Percentiles rank a stretch among this genome's conserved stretches.
Evolutionary conservation across 1,139 yeast genomes (phyloP).

Genomic region (Arxiozyma telluris): DNA sequence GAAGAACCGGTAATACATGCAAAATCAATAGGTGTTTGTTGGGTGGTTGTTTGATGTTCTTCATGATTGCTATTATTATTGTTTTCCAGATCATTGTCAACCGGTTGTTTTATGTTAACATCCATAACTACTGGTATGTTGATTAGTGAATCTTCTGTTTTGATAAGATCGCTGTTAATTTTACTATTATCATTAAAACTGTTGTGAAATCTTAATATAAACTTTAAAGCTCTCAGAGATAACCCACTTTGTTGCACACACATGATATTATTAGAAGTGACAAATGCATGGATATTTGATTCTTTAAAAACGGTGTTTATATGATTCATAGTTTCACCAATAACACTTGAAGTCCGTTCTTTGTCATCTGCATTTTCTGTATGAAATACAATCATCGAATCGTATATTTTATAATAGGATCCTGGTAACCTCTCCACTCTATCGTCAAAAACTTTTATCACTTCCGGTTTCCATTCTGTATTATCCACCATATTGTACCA

Average conservation of each 20-base stretch:
- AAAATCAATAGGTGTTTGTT: conserved; percentile 22
- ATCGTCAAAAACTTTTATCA: conserved; percentile 52
- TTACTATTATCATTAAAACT: conserved; percentile 2
- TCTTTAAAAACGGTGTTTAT: conserved; percentile 64
- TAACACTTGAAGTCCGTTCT: conserved; percentile 56
- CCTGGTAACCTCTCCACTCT: conserved; percentile 78
- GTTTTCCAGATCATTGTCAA: neutral
- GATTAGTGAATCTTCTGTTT: neutral
- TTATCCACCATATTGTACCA: conserved; percentile 65
- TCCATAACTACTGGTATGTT: conserved; percentile 1
- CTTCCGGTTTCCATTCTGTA: conserved; percentile 46
- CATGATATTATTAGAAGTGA: conserved; percentile 45
- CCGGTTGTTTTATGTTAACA: neutral
- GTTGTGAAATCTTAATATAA: conserved; percentile 31
- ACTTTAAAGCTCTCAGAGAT: conserved; percentile 45
- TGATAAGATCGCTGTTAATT: neutral
- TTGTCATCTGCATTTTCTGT: conserved; percentile 63
- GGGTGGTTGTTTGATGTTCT: conserved; percentile 1
- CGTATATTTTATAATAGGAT: conserved; percentile 60
- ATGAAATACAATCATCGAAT: conserved; percentile 59
- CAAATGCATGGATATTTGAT: conserved; percentile 67
- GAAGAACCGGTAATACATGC: conserved; percentile 57
- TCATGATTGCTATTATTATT: neutral
- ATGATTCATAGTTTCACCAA: conserved; percentile 82
- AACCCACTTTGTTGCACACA: conserved; percentile 53